Percentiles rank a stretch among this genome's conserved stretches.
Conservation (phyloP, 495 filamentous ascomycete genomes). For the Podospora anserina region DNA sequence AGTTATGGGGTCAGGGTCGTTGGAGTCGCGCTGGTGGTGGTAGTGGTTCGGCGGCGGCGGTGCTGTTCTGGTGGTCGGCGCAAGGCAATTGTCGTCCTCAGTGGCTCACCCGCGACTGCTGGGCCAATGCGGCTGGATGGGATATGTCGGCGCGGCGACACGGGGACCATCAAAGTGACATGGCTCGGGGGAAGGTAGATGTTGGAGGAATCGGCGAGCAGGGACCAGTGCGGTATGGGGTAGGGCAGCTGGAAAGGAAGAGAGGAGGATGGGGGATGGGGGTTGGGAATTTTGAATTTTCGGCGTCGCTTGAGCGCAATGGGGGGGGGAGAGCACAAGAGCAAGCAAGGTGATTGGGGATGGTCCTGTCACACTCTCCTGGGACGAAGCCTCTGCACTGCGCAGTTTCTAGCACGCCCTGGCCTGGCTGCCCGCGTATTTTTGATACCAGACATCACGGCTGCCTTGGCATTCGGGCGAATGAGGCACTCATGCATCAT, state of each 20-base stretch:
- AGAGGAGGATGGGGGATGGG: conserved; percentile 37
- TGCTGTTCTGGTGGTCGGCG: not conserved
- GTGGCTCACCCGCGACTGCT: conserved; percentile 26
- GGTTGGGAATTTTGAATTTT: conserved; percentile 41
- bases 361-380: conserved; percentile 26
- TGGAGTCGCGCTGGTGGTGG: conserved; percentile 15
- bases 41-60: conserved; percentile 5
- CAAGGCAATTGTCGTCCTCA: conserved; percentile 25
- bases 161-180: conserved; percentile 36
- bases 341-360: conserved; percentile 35
- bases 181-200: conserved; percentile 29
- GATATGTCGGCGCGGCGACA: conserved; percentile 33
- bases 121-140: conserved; percentile 33
- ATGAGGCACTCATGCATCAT: conserved; percentile 30
- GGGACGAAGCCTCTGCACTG: conserved; percentile 19
- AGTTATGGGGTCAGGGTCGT: not conserved
- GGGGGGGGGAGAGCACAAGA: conserved; percentile 32
- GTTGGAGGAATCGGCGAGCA: conserved; percentile 21
- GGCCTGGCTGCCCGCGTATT: conserved; percentile 27
- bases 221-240: conserved; percentile 28
- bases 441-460: conserved; percentile 25
- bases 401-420: conserved; percentile 35
- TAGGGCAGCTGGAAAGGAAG: conserved; percentile 24
- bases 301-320: conserved; percentile 37
- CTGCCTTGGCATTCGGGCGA: conserved; percentile 28